phyloP scores from a whole-genome alignment of 1,284 basidiomycete species.

The Trametes pubescens region DNA sequence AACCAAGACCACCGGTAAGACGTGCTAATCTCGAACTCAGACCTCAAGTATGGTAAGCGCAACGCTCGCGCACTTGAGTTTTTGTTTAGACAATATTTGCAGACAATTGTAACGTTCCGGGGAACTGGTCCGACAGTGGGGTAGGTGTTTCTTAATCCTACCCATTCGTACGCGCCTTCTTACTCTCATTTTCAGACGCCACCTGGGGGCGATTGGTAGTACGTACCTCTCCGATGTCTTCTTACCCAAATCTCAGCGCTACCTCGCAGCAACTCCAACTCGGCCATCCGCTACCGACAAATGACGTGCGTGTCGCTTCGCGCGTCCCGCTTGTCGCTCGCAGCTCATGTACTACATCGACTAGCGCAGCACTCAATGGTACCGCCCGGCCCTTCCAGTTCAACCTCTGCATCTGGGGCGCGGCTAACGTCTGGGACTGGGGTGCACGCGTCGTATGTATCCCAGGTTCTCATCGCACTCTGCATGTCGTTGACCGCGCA shows the following conservation, averaged over 20 bases:
- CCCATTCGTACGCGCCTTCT: neutral
- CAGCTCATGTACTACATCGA: neutral
- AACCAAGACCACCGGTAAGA: too few species aligned
- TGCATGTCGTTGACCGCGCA: neutral
- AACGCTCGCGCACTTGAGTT: neutral
- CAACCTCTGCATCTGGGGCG: conserved; percentile 61
- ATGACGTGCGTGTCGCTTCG: conserved; percentile 53
- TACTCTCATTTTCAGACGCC: conserved; percentile 41
- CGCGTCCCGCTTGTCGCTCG: neutral
- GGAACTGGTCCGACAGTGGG: conserved; percentile 56
- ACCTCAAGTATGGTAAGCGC: conserved; percentile 60
- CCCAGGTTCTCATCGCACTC: neutral
- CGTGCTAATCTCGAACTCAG: conserved; percentile 24
- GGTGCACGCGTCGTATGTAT: conserved; percentile 56
- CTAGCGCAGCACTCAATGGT: conserved; percentile 52
- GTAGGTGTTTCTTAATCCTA: conserved; percentile 38
- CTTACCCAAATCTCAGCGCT: too few species aligned
- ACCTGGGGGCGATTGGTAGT: conserved; percentile 59
- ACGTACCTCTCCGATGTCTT: conserved; percentile 40
- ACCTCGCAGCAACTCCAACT: conserved; percentile 64
- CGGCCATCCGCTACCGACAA: conserved; percentile 60
- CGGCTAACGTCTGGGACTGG: conserved; percentile 61
- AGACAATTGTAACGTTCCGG: conserved; percentile 66
- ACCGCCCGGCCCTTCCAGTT: conserved; percentile 54
- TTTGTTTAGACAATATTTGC: neutral